Evolutionary conservation across 805 yeast species (phyloP).

Genomic region (Hyphopichia homilentoma): DNA sequence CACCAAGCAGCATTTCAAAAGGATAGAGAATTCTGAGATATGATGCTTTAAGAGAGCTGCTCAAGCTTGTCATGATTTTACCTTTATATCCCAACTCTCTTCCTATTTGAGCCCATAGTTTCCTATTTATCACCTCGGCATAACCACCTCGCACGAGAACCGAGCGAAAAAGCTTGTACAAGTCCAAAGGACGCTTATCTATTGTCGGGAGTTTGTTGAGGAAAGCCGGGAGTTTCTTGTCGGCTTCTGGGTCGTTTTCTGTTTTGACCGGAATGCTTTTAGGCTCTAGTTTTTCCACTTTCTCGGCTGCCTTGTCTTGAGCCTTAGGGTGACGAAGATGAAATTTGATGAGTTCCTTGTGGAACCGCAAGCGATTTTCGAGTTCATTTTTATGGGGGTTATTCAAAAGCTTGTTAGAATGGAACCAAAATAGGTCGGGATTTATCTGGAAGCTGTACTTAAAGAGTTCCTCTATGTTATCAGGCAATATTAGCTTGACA

Average conservation of each 20-base stretch:
- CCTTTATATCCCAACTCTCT: constrained; percentile 77
- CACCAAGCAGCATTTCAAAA: constrained; percentile 20
- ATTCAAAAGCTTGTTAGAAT: constrained; percentile 45
- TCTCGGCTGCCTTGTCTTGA: neutral
- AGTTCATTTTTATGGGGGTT: constrained; percentile 42
- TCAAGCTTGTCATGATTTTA: constrained; percentile 64
- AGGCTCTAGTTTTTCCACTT: neutral
- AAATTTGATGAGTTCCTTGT: constrained; percentile 41
- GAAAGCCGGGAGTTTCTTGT: constrained; percentile 16
- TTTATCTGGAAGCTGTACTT: constrained; percentile 28
- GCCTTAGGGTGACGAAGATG: constrained; percentile 17
- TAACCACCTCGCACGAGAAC: constrained; percentile 69
- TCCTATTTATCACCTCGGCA: constrained; percentile 55
- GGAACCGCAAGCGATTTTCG: constrained; percentile 44
- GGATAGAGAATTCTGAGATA: constrained; percentile 44
- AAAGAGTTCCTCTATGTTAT: constrained; percentile 12
- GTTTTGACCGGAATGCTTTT: neutral
- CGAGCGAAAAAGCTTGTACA: constrained; percentile 53
- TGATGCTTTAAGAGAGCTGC: constrained; percentile 61
- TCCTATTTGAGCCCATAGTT: constrained; percentile 81
- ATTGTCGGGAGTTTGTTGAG: constrained; percentile 55
- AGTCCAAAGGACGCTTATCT: constrained; percentile 62
- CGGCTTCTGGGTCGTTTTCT: neutral
- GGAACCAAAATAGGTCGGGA: constrained; percentile 49
- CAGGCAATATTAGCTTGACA: constrained; percentile 67